Base-by-base conservation (phyloP, 2,329 filamentous ascomycete species). In the Fusarium lateritium region DNA sequence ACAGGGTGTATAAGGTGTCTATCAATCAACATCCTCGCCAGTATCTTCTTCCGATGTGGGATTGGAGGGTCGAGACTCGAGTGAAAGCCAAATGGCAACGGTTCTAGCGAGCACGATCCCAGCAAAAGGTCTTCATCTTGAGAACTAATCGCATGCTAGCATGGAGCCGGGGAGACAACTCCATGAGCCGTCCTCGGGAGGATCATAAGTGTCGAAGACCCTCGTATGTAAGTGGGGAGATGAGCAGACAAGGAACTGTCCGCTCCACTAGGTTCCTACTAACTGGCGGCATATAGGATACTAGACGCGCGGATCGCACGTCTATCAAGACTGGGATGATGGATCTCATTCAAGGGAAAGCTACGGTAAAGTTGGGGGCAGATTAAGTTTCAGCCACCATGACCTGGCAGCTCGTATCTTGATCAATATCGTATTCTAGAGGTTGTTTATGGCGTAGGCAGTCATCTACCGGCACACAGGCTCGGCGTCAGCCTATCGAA, bases 361-460 rank as follows among this genome's bases (percentile, higher is more conserved):
- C 7, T 33, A n/a, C 38, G 11, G 42, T 31, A 38, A 17, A 31
- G 38, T 13, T 26, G 8, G 31, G 15, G 31, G 34, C 13, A 26
- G 44, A n/a, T 49, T 17, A 21, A 42, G 44, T 36, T 51, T 34
- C 54, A 56, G 54, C 45, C 38, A 56, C 54, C n/a, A 36, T 26
- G 10, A 15, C 9, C 13, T 22, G 13, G 17, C 11, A 6, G 26
- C 34, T 45, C 28, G 7, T 43, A 17, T 19, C 38, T 43, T 36
- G n/a, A 34, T 6, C 6, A 36, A 4, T n/a, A 26, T 42, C 13
- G 21, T 34, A n/a, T 34, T n/a, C 26, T 42, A 26, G 22, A 40
- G 21, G 53, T 24, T 15, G 8, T 24, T 28, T 15, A 33, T 21
- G 38, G 17, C 34, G 38, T 44, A 15, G 21, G 14, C 24, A 21